A percentile compares a stretch with the other conserved stretches of the same genome.
phyloP scores from a whole-genome alignment of 495 filamentous ascomycete species.

The Podospora appendiculata region DNA sequence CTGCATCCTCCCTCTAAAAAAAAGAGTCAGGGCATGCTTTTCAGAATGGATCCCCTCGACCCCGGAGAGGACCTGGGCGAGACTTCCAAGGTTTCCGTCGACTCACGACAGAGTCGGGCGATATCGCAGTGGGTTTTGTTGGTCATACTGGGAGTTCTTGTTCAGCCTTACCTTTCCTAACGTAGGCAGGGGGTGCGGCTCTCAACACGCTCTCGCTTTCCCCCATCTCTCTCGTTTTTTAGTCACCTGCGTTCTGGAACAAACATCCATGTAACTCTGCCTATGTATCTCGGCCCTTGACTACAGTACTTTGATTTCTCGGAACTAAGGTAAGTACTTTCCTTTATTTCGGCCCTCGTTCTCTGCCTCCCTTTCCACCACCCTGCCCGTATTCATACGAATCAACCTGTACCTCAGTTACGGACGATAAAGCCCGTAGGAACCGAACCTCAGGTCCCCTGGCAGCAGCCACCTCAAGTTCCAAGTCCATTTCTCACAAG shows the following conservation, averaged over 20 bases:
- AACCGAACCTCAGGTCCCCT: no score
- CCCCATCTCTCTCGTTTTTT: no score
- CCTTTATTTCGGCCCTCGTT: not conserved
- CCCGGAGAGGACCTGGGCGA: not conserved
- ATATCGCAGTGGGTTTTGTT: slow-evolving; percentile 4
- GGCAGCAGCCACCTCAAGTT: no score
- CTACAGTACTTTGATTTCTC: not conserved
- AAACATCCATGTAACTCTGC: no score
- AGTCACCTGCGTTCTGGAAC: no score
- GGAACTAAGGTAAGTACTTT: not conserved
- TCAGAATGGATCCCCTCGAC: not conserved
- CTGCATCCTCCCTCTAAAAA: not conserved
- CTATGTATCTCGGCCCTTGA: not conserved
- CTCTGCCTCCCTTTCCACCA: no score
- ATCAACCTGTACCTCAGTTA: no score
- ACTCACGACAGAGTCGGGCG: not conserved
- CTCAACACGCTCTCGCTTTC: no score
- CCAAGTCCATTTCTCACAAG: no score
- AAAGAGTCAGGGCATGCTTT: not conserved
- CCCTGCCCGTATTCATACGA: no score
- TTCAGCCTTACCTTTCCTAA: not conserved
- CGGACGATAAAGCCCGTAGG: no score
- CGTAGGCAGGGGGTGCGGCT: no score
- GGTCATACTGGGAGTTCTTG: not conserved
- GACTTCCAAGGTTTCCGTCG: not conserved